Evolutionary conservation across 2,329 filamentous ascomycete species (phyloP).

Genomic region (Pleoardoris graminearum): DNA sequence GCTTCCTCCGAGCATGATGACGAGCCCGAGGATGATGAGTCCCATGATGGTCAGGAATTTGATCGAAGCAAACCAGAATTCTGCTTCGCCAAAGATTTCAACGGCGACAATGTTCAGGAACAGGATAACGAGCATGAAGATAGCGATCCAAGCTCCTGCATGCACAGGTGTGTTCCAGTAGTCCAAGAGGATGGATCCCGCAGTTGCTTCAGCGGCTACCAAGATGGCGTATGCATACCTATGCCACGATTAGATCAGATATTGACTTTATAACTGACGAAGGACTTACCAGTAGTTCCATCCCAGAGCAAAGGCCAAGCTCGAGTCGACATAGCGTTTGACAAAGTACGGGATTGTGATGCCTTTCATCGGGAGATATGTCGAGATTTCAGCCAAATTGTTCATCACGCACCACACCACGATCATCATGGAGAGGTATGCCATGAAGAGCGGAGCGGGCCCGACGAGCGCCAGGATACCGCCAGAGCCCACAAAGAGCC

Average conservation of each 20-base stretch:
- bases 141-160: conserved; percentile 42
- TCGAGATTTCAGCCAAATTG: conserved; percentile 47
- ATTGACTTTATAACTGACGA: not conserved
- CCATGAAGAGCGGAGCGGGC: conserved; percentile 43
- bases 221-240: conserved; percentile 42
- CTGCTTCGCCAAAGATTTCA: conserved; percentile 50
- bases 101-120: conserved; percentile 44
- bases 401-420: conserved; percentile 48
- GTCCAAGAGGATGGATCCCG: conserved; percentile 38
- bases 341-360: conserved; percentile 46
- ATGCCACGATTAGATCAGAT: not conserved
- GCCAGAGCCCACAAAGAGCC: conserved; percentile 43
- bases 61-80: conserved; percentile 57
- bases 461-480: conserved; percentile 38
- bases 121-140: conserved; percentile 41
- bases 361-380: conserved; percentile 46
- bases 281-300: conserved; percentile 34
- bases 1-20: conserved; percentile 43
- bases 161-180: conserved; percentile 42
- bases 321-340: conserved; percentile 54
- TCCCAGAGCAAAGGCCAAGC: conserved; percentile 41
- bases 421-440: conserved; percentile 44
- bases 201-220: conserved; percentile 41
- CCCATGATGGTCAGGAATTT: conserved; percentile 50
- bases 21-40: conserved; percentile 40